Base-by-base conservation (phyloP, 2,329 filamentous ascomycete genomes). In the Arthroderma sp. region DNA sequence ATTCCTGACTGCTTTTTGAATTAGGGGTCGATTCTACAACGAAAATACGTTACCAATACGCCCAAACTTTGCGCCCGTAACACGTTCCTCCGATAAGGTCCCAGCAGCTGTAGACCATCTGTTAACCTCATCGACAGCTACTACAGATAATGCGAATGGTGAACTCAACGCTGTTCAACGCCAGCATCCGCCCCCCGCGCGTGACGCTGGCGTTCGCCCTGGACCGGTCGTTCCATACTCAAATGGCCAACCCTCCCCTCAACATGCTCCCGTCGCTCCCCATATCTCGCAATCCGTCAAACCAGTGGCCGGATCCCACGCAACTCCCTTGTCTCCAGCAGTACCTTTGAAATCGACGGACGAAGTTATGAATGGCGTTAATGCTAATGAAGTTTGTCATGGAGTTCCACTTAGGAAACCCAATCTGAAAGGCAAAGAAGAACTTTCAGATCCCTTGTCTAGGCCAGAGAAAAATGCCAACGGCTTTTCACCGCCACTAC, bases 11-110 rank as follows among this genome's bases (percentile, higher is more conserved):
- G 11, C 32, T 31, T 42, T 34, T 50, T n/a, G 33, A 36, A 48
- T 41, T 54, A 78, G 75, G 68, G 72, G 72, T 53, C 72, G 69
- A 49, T 67, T 66, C 57, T 79, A 77, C 62, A 66, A 75, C 58
- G 72, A 75, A 59, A 60, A 67, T 51, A 73, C 73, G 42, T 65
- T 76, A 36, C 72, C 69, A 49, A 52, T 59, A 33, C 58, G 64
- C 49, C 55, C 61, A 32, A 57, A 63, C 40, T 37, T 54, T 50
- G 31, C 36, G 36, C 36, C 39, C 30, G 15, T 29, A 22, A 22
- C 15, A 22, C 15, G 15, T 22, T 22, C 15, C 15, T 22, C 15
- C 15, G 15, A 22, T 22, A 1, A 22, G 15, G 15, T 22, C 15
- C 15, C 15, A 22, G 15, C 15, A 22, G 15, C 15, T 22, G 15